These are phyloP conservation scores for Phytophthora cajani DNA, from an alignment of 352 stramenopile species.

Conservation along the genomic window DNA sequence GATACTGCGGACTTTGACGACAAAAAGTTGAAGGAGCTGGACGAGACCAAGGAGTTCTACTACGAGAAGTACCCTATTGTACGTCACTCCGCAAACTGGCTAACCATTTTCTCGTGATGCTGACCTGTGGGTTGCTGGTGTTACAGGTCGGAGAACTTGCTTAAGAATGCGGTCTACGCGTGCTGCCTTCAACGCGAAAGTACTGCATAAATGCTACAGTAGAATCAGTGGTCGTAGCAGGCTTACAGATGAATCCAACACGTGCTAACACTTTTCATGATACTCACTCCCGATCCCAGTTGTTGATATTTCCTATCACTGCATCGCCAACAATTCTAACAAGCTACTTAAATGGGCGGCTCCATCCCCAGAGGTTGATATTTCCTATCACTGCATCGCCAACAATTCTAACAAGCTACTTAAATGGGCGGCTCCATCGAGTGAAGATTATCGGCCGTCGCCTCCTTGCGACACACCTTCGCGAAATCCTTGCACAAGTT, in stretches of 20 bases:
- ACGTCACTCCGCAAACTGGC: conserved; percentile 26
- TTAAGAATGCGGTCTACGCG: conserved; percentile 9
- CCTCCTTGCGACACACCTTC: conserved; percentile 79
- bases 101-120: neutral
- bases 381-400: conserved; percentile 15
- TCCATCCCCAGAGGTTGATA: conserved; percentile 49
- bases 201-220: conserved; percentile 13
- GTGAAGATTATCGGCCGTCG: conserved; percentile 60
- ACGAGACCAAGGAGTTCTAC: conserved; percentile 81
- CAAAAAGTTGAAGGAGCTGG: conserved; percentile 63
- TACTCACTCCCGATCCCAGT: conserved; percentile 1
- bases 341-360: conserved; percentile 28
- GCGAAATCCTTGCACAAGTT: conserved; percentile 70
- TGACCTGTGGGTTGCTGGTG: neutral
- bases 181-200: conserved; percentile 11
- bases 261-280: conserved; percentile 20
- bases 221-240: conserved; percentile 10
- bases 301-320: conserved; percentile 8
- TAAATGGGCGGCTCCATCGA: conserved; percentile 54
- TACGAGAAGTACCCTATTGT: conserved; percentile 88
- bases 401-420: neutral
- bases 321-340: neutral
- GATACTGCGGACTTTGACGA: conserved; percentile 73
- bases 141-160: conserved; percentile 60
- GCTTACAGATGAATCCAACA: conserved; percentile 3